Percentiles rank a stretch among this genome's conserved stretches.
phyloP scores from a whole-genome alignment of 140 eudicot genomes.

The Ambrosia hybrid region DNA sequence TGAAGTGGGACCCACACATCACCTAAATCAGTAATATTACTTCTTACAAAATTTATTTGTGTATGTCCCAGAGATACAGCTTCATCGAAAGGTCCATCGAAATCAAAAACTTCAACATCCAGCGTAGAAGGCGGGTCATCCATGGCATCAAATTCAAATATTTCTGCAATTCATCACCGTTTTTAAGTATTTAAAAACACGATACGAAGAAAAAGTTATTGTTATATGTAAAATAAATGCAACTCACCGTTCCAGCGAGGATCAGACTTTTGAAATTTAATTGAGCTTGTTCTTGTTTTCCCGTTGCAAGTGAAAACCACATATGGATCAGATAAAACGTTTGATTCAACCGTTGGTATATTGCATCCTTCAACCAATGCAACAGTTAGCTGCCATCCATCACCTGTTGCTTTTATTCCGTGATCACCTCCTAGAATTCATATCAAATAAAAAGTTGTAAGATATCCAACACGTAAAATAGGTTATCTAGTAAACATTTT shows the following conservation, averaged over 20 bases:
- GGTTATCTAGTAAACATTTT: background rate
- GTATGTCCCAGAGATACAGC: slow-evolving; percentile 83
- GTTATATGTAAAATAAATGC: background rate
- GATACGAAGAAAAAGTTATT: background rate
- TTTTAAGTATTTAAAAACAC: background rate
- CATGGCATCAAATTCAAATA: slow-evolving; percentile 98
- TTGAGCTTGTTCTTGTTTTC: slow-evolving; percentile 87
- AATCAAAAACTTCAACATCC: slow-evolving; percentile 91
- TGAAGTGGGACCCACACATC: slow-evolving; percentile 89
- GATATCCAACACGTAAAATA: background rate
- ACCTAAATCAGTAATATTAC: slow-evolving; percentile 76
- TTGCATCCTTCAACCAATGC: slow-evolving; percentile 91
- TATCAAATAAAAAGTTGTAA: background rate
- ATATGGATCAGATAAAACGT: slow-evolving; percentile 83
- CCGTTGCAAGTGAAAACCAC: slow-evolving; percentile 96
- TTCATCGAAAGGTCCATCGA: slow-evolving; percentile 99
- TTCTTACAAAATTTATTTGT: slow-evolving; percentile 77
- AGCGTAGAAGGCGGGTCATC: slow-evolving; percentile 93
- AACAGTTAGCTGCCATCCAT: slow-evolving; percentile 96
- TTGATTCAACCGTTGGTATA: slow-evolving; percentile 79
- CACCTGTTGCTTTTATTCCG: slow-evolving; percentile 92
- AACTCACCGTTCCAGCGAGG: slow-evolving; percentile 89
- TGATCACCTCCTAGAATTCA: slow-evolving; percentile 72
- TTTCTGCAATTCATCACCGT: slow-evolving; percentile 55
- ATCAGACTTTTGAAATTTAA: slow-evolving; percentile 87